phyloP scores from a whole-genome alignment of 2,329 filamentous ascomycete genomes.

The Alternaria burnsii region DNA sequence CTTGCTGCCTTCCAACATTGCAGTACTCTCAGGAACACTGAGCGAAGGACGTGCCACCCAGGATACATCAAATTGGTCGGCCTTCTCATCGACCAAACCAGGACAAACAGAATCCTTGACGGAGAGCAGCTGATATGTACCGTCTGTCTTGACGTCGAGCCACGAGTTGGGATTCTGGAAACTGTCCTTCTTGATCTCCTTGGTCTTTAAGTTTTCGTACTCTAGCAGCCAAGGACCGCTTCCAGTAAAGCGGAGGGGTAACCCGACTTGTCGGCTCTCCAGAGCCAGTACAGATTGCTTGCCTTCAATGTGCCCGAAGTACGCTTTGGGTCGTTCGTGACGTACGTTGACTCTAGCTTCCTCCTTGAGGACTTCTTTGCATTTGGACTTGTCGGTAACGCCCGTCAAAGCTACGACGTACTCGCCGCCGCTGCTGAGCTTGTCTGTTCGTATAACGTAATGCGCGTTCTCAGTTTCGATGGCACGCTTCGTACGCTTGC shows the following conservation, averaged over 20 bases:
- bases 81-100: slow-evolving; percentile 77
- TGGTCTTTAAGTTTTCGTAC: slow-evolving; percentile 72
- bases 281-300: slow-evolving; percentile 78
- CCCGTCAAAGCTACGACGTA: slow-evolving; percentile 87
- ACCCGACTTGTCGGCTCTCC: slow-evolving; percentile 74
- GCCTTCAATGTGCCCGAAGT: slow-evolving; percentile 86
- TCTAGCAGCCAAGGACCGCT: slow-evolving; percentile 83
- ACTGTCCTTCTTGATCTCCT: slow-evolving; percentile 56
- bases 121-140: slow-evolving; percentile 80
- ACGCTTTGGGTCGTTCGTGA: slow-evolving; percentile 84
- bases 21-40: slow-evolving; percentile 69
- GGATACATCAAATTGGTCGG: slow-evolving; percentile 78
- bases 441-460: slow-evolving; percentile 78
- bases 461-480: slow-evolving; percentile 68
- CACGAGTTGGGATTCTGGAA: slow-evolving; percentile 71
- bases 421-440: slow-evolving; percentile 82
- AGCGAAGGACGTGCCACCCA: slow-evolving; percentile 86
- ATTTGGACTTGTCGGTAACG: slow-evolving; percentile 85
- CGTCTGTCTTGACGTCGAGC: slow-evolving; percentile 71
- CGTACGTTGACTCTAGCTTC: slow-evolving; percentile 86
- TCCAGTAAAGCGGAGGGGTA: slow-evolving; percentile 87
- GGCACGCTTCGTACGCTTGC: slow-evolving; percentile 77
- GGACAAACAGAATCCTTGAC: slow-evolving; percentile 83
- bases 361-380: slow-evolving; percentile 85
- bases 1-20: slow-evolving; percentile 61